These are phyloP conservation scores for Phoenix roebelenii DNA, from an alignment of 176 grass and related monocot genomes.

Conservation along the genomic window DNA sequence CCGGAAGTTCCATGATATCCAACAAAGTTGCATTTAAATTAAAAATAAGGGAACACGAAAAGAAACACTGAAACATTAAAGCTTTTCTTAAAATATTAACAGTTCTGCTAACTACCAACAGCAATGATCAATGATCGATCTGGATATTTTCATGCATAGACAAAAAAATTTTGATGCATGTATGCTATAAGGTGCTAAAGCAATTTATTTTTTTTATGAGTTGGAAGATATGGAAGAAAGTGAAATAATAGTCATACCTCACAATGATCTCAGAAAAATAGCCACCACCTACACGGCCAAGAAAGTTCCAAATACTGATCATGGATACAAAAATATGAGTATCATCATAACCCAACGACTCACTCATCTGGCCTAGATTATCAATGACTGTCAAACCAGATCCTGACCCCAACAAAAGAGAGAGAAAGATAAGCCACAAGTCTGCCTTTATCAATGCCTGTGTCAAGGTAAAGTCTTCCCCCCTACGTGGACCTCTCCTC, in stretches of 20 bases:
- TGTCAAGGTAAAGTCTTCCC: constrained; percentile 80
- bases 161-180: too few species aligned
- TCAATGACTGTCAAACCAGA: constrained; percentile 86
- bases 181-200: too few species aligned
- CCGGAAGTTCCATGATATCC: too few species aligned
- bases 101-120: too few species aligned
- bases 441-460: constrained; percentile 83
- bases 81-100: too few species aligned
- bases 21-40: too few species aligned
- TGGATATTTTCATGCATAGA: too few species aligned
- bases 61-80: too few species aligned
- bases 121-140: too few species aligned
- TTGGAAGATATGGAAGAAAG: background rate
- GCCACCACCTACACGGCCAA: constrained; percentile 76
- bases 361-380: constrained; percentile 92
- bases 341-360: constrained; percentile 63
- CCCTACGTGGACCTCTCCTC: constrained; percentile 35
- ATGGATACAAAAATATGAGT: constrained; percentile 67
- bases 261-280: constrained; percentile 93
- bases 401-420: constrained; percentile 66
- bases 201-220: too few species aligned
- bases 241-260: constrained; percentile 37
- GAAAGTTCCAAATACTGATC: constrained; percentile 94
- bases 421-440: constrained; percentile 91
- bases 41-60: too few species aligned